Evolutionary conservation across 1,284 basidiomycete species (phyloP).

Genomic region (Lignosus rhinocerotis): DNA sequence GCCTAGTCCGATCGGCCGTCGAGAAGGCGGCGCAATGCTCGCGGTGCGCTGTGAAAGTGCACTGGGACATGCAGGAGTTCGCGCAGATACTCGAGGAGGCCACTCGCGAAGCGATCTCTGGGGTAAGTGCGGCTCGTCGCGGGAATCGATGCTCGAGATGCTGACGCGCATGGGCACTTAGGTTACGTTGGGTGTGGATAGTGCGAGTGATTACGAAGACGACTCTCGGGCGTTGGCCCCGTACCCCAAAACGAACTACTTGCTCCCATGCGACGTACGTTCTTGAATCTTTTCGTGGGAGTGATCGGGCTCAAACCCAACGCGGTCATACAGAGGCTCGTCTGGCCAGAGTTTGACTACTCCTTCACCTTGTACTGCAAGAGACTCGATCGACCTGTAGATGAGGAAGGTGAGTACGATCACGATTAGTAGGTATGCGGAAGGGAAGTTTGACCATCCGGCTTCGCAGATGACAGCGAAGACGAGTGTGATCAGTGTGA

Average conservation of each 20-base stretch:
- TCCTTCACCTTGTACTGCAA: not conserved
- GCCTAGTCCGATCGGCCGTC: slow-evolving; percentile 4
- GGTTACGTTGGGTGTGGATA: not conserved
- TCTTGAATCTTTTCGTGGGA: too few relatives aligned
- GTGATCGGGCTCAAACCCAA: not conserved
- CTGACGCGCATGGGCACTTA: not conserved
- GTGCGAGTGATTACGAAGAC: not conserved
- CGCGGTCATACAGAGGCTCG: not conserved
- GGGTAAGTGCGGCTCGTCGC: slow-evolving; percentile 1
- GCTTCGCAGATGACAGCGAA: not conserved
- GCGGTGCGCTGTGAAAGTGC: slow-evolving; percentile 4
- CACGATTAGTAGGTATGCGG: too few relatives aligned
- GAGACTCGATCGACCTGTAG: not conserved
- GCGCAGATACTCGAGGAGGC: slow-evolving; percentile 9
- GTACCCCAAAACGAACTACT: slow-evolving; percentile 5
- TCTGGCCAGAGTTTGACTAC: slow-evolving; percentile 9
- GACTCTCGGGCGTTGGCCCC: not conserved
- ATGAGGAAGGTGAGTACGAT: not conserved
- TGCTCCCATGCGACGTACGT: slow-evolving; percentile 11
- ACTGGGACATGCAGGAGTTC: slow-evolving; percentile 19
- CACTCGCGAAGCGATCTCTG: slow-evolving; percentile 12
- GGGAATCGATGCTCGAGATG: not conserved
- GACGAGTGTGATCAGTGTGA: not conserved
- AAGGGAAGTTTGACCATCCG: not conserved
- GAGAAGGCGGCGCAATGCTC: slow-evolving; percentile 11